Conservation (phyloP, 2,329 filamentous ascomycete species). For the Alternaria infectoria region DNA sequence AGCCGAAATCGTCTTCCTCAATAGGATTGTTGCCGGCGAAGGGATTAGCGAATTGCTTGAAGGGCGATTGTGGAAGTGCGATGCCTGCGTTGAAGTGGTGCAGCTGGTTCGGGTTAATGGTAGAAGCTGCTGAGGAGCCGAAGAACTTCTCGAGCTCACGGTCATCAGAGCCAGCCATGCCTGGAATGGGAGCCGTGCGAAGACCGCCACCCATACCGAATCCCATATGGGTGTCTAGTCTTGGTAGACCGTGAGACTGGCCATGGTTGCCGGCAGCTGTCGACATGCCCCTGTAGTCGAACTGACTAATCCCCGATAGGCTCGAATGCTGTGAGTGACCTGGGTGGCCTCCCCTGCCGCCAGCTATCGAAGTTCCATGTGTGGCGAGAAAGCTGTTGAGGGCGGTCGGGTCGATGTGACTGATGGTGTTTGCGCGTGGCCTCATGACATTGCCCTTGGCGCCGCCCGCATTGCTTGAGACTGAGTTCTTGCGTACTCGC, state of each 20-base stretch:
- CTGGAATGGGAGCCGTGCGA: constrained; percentile 72
- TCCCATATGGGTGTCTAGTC: constrained; percentile 80
- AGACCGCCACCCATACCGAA: constrained; percentile 72
- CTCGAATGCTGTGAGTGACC: constrained; percentile 75
- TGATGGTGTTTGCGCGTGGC: constrained; percentile 93
- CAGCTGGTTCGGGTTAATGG: constrained; percentile 71
- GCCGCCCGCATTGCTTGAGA: constrained; percentile 66
- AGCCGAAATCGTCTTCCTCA: constrained; percentile 81
- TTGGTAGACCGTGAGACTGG: constrained; percentile 72
- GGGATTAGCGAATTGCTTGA: constrained; percentile 52
- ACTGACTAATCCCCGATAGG: constrained; percentile 68
- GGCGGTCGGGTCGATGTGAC: constrained; percentile 80
- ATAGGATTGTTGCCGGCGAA: constrained; percentile 67
- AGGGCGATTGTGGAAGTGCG: constrained; percentile 62
- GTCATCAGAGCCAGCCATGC: constrained; percentile 60
- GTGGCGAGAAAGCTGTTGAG: constrained; percentile 72
- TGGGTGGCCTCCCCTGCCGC: constrained; percentile 58
- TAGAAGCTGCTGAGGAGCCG: constrained; percentile 61
- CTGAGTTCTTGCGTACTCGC: constrained; percentile 89
- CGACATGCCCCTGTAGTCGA: constrained; percentile 77
- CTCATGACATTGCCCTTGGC: constrained; percentile 68
- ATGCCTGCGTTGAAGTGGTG: constrained; percentile 87
- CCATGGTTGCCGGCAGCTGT: constrained; percentile 69
- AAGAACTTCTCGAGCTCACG: constrained; percentile 76
- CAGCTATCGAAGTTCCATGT: constrained; percentile 58